A percentile compares a stretch with the other conserved stretches of the same genome.
Evolutionary conservation across 2,329 filamentous ascomycete genomes (phyloP).

Genomic region (Fusarium staphyleae): DNA sequence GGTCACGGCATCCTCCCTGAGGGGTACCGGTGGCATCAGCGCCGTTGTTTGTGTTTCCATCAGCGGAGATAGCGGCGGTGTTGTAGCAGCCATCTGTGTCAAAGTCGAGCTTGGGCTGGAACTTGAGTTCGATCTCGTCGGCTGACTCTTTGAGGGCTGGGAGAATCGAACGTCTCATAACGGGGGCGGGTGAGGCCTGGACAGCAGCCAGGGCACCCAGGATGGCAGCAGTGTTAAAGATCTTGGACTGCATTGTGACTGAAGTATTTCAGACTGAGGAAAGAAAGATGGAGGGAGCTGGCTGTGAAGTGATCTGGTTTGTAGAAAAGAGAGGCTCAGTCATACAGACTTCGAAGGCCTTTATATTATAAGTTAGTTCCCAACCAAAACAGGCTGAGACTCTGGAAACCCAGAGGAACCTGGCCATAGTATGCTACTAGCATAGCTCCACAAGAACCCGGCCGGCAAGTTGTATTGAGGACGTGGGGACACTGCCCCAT

Average conservation of each 20-base stretch:
- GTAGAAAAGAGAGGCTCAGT: too few relatives aligned
- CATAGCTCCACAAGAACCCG: too few relatives aligned
- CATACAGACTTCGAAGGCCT: too few relatives aligned
- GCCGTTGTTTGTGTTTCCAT: slow-evolving; percentile 44
- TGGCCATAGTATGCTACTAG: too few relatives aligned
- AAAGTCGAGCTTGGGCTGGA: slow-evolving; percentile 50
- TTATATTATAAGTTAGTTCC: too few relatives aligned
- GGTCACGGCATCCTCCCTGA: slow-evolving; percentile 38
- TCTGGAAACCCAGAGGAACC: too few relatives aligned
- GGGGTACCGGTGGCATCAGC: slow-evolving; percentile 8
- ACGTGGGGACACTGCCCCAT: too few relatives aligned
- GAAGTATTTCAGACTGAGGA: too few relatives aligned
- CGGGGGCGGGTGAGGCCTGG: background rate
- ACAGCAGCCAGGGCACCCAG: background rate
- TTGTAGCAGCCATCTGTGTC: slow-evolving; percentile 54
- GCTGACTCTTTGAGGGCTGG: slow-evolving; percentile 31
- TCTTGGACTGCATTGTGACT: background rate
- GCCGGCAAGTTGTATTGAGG: too few relatives aligned
- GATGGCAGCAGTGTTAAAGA: background rate
- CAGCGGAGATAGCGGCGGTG: slow-evolving; percentile 51
- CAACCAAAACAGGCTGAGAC: too few relatives aligned
- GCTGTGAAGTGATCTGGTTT: too few relatives aligned
- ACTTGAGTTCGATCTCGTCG: slow-evolving; percentile 45
- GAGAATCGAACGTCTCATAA: background rate
- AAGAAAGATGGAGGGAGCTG: too few relatives aligned